Base-by-base conservation (phyloP, 2,329 filamentous ascomycete genomes). In the Aureobasidium lini region DNA sequence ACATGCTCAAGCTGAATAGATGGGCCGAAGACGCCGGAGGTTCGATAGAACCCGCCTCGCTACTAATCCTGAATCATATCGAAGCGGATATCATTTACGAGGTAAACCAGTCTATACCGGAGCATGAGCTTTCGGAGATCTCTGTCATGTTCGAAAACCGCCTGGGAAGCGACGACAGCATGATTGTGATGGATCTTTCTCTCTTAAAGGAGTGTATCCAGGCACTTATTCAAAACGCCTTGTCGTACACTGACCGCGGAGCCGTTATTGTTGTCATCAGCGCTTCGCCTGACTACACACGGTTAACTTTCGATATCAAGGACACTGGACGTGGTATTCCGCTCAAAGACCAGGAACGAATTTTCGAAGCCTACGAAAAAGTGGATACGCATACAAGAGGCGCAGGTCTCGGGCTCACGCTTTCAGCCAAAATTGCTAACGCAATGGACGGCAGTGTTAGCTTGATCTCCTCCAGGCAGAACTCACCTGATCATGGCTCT, bases 281-380 rank as follows among this genome's bases (percentile, higher is more conserved):
- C 0, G 60, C 72, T 2, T 61, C 56, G 0, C 56, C 69, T 2
- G 71, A 75, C 15, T 66, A 64, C 8, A 66, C 67, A 3, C 63
- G 64, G 0, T 64, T 76, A 0, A 63, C 66, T 3, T 69, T 77
- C n/a, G 76, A 79, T 42, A 61, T 79, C 1, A 64, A 73, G 43
- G 76, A 79, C 44, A 77, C 71, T 1, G 76, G 76, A 0, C 64
- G 70, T 3, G 76, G 76, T 1, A 76, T 78, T n/a, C 61, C 62
- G 1, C 50, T 62, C 1, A 63, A 69, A 3, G 65, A 77, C 6
- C 71, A 73, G 3, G 23, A 66, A 3, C 71, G 73, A 2, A 75
- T 79, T 4, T 79, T 78, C 31, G 67, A 74, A 3, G 66, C 75
- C 0, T 77, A 78, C 18, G 76, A 77, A 42, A 78, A 77, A 36